Percentiles rank a stretch among this genome's conserved stretches.
phyloP scores from a whole-genome alignment of 192 early-diverging fungal species.

The Coemansia sp. region DNA sequence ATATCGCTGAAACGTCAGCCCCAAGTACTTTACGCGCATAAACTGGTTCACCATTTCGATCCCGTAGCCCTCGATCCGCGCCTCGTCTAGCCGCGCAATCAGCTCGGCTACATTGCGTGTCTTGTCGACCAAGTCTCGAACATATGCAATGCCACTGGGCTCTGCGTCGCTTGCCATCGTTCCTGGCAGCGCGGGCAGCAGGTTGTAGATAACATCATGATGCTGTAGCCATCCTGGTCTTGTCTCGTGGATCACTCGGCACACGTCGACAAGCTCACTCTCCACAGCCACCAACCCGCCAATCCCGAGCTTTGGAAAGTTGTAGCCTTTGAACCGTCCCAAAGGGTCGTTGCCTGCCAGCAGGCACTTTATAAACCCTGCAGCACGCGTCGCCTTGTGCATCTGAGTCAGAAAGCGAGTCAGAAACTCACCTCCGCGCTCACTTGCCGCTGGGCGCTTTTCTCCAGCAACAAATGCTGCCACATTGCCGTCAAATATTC shows the following conservation, averaged over 20 bases:
- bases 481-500: slow-evolving; percentile 43
- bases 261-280: slow-evolving; percentile 21
- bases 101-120: slow-evolving; percentile 15
- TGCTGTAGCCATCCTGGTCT: slow-evolving; percentile 25
- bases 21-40: slow-evolving; percentile 39
- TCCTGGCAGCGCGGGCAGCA: slow-evolving; percentile 34
- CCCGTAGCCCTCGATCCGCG: slow-evolving; percentile 31
- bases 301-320: slow-evolving; percentile 31
- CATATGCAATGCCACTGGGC: slow-evolving; percentile 15
- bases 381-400: slow-evolving; percentile 26
- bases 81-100: slow-evolving; percentile 18
- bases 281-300: slow-evolving; percentile 29
- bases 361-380: slow-evolving; percentile 31
- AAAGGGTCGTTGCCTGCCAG: slow-evolving; percentile 35
- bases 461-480: slow-evolving; percentile 18
- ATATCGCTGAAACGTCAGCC: slow-evolving; percentile 50
- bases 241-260: slow-evolving; percentile 11
- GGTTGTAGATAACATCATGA: slow-evolving; percentile 26
- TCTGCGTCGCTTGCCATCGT: slow-evolving; percentile 8
- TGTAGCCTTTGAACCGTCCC: slow-evolving; percentile 40
- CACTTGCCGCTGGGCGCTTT: slow-evolving; percentile 12
- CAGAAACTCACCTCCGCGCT: slow-evolving; percentile 27
- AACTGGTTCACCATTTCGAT: slow-evolving; percentile 46
- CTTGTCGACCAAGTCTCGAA: slow-evolving; percentile 17
- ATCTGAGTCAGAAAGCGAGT: slow-evolving; percentile 13